phyloP scores from a whole-genome alignment of 768 basidiomycete genomes.

The Lactifluus subvellereus region DNA sequence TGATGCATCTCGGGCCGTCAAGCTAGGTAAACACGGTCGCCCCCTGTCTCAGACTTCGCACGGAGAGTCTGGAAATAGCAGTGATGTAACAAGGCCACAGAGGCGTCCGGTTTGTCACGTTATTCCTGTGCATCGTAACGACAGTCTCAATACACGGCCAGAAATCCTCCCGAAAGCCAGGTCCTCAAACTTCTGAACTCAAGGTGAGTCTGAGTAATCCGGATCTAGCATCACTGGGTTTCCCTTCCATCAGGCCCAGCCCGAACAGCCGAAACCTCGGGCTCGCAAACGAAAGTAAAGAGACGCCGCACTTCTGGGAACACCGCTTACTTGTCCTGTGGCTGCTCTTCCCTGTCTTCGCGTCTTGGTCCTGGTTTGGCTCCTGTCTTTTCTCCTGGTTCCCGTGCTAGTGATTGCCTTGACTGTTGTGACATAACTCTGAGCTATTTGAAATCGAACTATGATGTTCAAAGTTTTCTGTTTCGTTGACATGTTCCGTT shows the following conservation, averaged over 20 bases:
- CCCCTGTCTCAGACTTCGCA: slow-evolving; percentile 34
- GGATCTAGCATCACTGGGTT: neutral
- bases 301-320: neutral
- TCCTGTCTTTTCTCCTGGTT: slow-evolving; percentile 2
- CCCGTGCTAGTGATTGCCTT: neutral
- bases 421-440: neutral
- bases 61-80: neutral
- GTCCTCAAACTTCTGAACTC: slow-evolving; percentile 6
- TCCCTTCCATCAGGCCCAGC: slow-evolving; percentile 4
- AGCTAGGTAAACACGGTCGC: slow-evolving; percentile 19
- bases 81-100: slow-evolving; percentile 6
- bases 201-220: slow-evolving; percentile 9
- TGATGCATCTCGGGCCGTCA: neutral
- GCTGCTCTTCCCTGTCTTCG: neutral
- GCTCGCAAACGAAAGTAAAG: slow-evolving; percentile 16
- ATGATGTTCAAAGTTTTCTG: neutral
- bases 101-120: slow-evolving; percentile 14
- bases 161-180: slow-evolving; percentile 11
- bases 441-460: neutral
- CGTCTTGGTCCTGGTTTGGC: neutral
- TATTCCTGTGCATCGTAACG: neutral
- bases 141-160: neutral
- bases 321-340: neutral
- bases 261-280: slow-evolving; percentile 17
- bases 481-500: neutral